These are phyloP conservation scores for Fraxinus dipetala DNA, from an alignment of 305 asterid genomes.

Conservation along the genomic window DNA sequence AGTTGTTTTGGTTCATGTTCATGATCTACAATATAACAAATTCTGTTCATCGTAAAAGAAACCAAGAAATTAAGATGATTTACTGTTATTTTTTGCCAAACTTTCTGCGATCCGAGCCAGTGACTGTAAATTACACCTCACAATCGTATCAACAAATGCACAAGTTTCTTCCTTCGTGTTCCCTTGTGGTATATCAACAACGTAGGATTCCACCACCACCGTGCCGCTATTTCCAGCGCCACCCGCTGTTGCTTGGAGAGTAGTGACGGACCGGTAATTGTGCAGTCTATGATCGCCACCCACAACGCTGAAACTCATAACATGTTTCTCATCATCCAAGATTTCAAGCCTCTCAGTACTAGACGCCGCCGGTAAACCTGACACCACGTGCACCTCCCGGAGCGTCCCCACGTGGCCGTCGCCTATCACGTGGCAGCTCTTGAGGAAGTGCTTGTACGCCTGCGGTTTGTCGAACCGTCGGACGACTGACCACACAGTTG, in stretches of 20 bases:
- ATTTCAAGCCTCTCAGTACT: conserved; percentile 82
- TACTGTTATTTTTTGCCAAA: conserved; percentile 25
- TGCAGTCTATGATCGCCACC: conserved; percentile 80
- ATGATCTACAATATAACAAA: not conserved
- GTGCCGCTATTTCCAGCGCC: conserved; percentile 30
- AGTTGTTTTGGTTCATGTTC: not conserved
- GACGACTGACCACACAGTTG: conserved; percentile 71
- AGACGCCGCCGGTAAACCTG: conserved; percentile 73
- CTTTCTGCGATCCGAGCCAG: conserved; percentile 58
- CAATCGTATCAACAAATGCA: conserved; percentile 74
- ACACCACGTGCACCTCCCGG: conserved; percentile 73
- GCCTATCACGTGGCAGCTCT: conserved; percentile 65
- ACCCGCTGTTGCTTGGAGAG: conserved; percentile 42
- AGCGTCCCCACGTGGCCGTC: conserved; percentile 77
- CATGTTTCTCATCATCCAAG: conserved; percentile 70
- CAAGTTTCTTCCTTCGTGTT: conserved; percentile 77
- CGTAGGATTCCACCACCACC: conserved; percentile 79
- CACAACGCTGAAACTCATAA: conserved; percentile 74
- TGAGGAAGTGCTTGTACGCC: conserved; percentile 70
- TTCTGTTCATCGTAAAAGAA: not conserved
- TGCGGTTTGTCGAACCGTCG: conserved; percentile 89
- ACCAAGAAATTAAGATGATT: conserved; percentile 12
- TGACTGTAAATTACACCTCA: conserved; percentile 73
- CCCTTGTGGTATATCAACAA: conserved; percentile 78
- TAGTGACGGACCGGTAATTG: conserved; percentile 73